Evolutionary conservation across 148 eudicot genomes (phyloP), one percentile per base, ranked within the genome.

Genomic region (Amaranthus cruentus): DNA sequence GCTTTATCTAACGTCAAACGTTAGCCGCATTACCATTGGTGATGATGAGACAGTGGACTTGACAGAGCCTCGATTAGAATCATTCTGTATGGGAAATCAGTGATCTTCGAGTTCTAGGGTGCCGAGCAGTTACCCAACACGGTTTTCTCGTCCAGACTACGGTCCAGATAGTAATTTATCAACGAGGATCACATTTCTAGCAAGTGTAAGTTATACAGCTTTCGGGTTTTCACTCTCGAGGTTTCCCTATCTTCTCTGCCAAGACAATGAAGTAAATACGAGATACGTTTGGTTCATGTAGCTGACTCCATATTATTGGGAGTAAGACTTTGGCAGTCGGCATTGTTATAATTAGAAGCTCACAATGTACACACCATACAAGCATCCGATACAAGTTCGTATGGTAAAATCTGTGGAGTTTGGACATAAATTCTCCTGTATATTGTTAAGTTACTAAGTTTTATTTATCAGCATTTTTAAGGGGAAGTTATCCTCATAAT

Each of bases 1-100:
- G 71, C 82, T 79, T 57, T 80, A 79, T 66, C 66, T 80, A 70
- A 73, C 85, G 62, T 78, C 89, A 71, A 79, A 81, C 15, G 28
- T 71, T 7, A 81, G 59, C 59, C 70, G 76, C 62, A 55, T 68
- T 52, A 62, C 21, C 50, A 62, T 63, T 9, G 73, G 69, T 57
- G 76, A 77, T 18, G 97, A 89, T 72, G 82, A 77, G 55, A 69
- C 73, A 9, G 95, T 88, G 79, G 97, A 93, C 80, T 77, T 94
- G 77, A 83, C 85, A 0, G 88, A 91, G 72, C 98, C 97, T 76
- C 83, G 88, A 54, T 69, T 85, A 52, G 96, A 94, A 83, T 74
- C 88, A 15, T 94, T 94, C 81, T 81, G 80, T 73, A 73, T 88
- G 71, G 76, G 72, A 56, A 80, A 52, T 48, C 73, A 55, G 56